These are phyloP conservation scores for Umbellularia californica DNA, from an alignment of 164 flowering plant genomes.

Conservation along the genomic window DNA sequence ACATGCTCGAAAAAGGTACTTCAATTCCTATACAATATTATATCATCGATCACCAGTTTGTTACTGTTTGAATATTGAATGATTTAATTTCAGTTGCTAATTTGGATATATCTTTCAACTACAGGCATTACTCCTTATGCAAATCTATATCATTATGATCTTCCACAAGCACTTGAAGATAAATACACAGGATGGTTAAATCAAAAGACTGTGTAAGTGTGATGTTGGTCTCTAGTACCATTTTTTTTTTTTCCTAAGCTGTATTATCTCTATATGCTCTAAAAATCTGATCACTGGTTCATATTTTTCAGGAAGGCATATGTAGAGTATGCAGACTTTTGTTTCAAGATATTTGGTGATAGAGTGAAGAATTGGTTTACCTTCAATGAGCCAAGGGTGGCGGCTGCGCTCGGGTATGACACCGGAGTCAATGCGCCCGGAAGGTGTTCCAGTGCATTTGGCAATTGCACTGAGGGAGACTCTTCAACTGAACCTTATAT, in stretches of 20 bases:
- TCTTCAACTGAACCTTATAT: constrained; percentile 23
- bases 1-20: constrained; percentile 24
- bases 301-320: constrained; percentile 46
- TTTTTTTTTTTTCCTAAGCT: neutral
- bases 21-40: neutral
- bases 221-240: neutral
- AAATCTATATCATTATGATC: constrained; percentile 69
- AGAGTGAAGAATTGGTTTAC: constrained; percentile 25
- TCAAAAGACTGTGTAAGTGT: constrained; percentile 52
- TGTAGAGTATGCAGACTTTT: constrained; percentile 39
- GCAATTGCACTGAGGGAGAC: constrained; percentile 20
- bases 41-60: no score
- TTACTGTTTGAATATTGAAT: neutral
- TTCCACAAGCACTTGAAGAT: constrained; percentile 54
- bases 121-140: constrained; percentile 74
- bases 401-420: constrained; percentile 22
- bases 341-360: constrained; percentile 20
- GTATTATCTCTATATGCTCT: no score
- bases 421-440: constrained; percentile 18
- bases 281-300: no score
- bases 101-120: neutral
- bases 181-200: constrained; percentile 42
- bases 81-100: neutral
- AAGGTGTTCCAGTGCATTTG: constrained; percentile 18
- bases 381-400: constrained; percentile 23